These are phyloP conservation scores for Gautieria morchelliformis DNA, from an alignment of 768 basidiomycete species.

Conservation along the genomic window DNA sequence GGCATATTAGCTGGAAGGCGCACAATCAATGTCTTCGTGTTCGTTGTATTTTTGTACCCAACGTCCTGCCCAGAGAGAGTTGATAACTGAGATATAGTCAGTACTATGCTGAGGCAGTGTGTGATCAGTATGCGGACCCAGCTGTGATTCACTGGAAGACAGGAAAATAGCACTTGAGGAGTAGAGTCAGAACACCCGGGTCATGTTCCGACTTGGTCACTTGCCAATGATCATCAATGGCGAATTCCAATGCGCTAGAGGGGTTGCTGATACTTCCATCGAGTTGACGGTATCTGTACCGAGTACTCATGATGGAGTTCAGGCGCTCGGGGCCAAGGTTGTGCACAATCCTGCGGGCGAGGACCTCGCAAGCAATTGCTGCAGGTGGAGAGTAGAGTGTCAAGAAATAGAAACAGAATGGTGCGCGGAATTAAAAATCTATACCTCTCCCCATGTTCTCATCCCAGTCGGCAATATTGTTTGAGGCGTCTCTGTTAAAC, in stretches of 20 bases:
- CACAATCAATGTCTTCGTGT: conserved; percentile 71
- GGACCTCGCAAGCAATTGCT: conserved; percentile 78
- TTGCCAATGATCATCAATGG: conserved; percentile 88
- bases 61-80: conserved; percentile 73
- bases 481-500: conserved; percentile 48
- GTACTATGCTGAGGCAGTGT: background rate
- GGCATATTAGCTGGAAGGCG: conserved; percentile 12
- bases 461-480: conserved; percentile 76
- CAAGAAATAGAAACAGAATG: background rate
- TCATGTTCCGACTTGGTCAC: conserved; percentile 7
- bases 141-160: conserved; percentile 78
- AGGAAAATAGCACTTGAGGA: conserved; percentile 62
- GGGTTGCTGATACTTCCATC: conserved; percentile 73
- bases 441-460: conserved; percentile 77
- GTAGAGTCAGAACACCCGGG: background rate
- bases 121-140: conserved; percentile 35
- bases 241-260: conserved; percentile 73
- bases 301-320: conserved; percentile 62
- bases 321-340: conserved; percentile 52
- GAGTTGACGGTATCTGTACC: conserved; percentile 59
- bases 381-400: background rate
- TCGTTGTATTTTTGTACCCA: conserved; percentile 72
- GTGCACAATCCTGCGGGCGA: conserved; percentile 76
- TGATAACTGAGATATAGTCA: conserved; percentile 49
- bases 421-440: background rate